A percentile compares a stretch with the other conserved stretches of the same genome.
Evolutionary conservation across 768 basidiomycete species (phyloP).

Genomic region (Daedalea quercina): DNA sequence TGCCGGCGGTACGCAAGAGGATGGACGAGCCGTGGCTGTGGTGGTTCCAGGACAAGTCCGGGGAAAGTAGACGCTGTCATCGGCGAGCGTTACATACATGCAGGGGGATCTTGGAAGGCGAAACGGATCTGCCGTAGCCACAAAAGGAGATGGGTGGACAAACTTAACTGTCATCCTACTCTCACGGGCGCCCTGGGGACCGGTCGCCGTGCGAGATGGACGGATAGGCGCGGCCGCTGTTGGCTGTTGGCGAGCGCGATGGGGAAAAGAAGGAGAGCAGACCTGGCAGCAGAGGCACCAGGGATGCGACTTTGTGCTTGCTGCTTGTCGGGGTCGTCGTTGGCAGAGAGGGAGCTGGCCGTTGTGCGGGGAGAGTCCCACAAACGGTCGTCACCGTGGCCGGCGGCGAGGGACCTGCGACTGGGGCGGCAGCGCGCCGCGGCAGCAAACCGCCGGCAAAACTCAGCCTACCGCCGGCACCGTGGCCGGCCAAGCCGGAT

Average conservation of each 20-base stretch:
- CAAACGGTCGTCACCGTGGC: too few species aligned
- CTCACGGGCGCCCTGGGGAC: slow-evolving; percentile 1
- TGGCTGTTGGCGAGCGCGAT: not conserved
- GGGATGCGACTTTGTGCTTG: too few species aligned
- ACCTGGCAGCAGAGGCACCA: too few species aligned
- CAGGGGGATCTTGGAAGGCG: slow-evolving; percentile 2
- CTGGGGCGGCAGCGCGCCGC: not conserved
- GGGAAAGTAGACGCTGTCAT: not conserved
- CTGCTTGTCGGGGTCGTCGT: too few species aligned
- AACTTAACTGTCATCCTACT: not conserved
- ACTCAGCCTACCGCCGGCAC: not conserved
- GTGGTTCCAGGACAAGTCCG: not conserved
- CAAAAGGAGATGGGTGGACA: not conserved
- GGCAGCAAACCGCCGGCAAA: not conserved
- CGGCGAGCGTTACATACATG: slow-evolving; percentile 3
- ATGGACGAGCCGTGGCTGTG: not conserved
- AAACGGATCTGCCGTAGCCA: slow-evolving; percentile 6
- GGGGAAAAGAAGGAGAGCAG: not conserved
- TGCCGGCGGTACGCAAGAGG: not conserved
- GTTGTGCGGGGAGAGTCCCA: too few species aligned
- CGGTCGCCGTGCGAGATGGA: not conserved
- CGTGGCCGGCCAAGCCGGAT: not conserved
- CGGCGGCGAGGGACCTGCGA: too few species aligned
- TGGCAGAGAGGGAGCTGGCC: too few species aligned
- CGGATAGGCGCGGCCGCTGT: not conserved